Base-by-base conservation (phyloP, 345 rosid genomes). In the Eutrema yunnanense region DNA sequence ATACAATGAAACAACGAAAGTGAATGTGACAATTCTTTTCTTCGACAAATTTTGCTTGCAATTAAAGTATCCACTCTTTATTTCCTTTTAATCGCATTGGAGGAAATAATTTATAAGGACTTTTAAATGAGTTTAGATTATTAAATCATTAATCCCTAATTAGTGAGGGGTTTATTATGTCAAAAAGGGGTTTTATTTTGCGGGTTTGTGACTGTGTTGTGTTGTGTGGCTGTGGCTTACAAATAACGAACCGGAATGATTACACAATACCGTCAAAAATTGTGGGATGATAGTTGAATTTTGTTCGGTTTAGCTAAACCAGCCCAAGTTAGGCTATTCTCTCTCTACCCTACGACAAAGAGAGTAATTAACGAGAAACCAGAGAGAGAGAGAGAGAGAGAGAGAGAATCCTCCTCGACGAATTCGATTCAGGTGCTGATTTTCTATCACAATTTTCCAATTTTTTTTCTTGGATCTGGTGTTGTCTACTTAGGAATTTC, bases 251-350 rank as follows among this genome's bases (percentile, higher is more conserved):
- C 65, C 79, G 71, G 70, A 29, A 34, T 10, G 51, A 26, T 29
- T 4, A 56, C 7, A 11, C 10, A 50, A 33, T 9, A 67, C 67
- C 68, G 72, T 67, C 5, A 4, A 19, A 73, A 57, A n/a, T 27
- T 8, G 51, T 56, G 11, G 11, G 58, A 34, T 33, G 14, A 59
- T 34, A 5, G 8, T 27, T 44, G 57, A 68, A 44, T 53, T 41
- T 11, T 0, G 43, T 19, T 47, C 79, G 79, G 79, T 76, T 69
- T 12, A 76, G 22, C 8, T 54, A 38, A 76, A 62, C 75, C 79
- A 62, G 6, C 3, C 12, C 29, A 62, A 29, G 61, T 52, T 59
- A 22, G 42, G 79, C 69, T 44, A 14, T 19, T 66, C 43, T 50
- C 70, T 34, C 70, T 56, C 34, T 6, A 19, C 38, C 8, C 33